Conservation (phyloP, 139 green algal genomes). For the Ettlia oleoabundans region DNA sequence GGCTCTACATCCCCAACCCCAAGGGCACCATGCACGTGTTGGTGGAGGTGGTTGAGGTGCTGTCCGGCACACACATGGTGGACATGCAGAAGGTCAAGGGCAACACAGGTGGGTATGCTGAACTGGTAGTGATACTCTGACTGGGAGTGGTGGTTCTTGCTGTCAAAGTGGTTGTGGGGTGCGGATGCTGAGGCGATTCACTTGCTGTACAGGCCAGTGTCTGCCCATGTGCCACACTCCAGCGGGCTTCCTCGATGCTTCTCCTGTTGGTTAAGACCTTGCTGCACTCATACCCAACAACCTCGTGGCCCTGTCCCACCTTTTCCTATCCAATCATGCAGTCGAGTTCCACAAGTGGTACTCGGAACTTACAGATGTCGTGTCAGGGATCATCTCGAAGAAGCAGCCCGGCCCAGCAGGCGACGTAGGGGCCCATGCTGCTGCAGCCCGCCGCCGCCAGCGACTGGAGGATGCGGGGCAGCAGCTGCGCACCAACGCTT, state of each 20-base stretch:
- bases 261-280: too few species aligned
- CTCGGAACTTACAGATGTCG: constrained; percentile 31
- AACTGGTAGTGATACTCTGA: too few species aligned
- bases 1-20: constrained; percentile 40
- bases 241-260: too few species aligned
- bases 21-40: constrained; percentile 27
- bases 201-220: background rate
- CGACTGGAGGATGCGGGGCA: background rate
- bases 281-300: too few species aligned
- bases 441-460: background rate
- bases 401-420: background rate
- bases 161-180: background rate
- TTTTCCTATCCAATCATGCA: constrained; percentile 7
- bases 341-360: constrained; percentile 63
- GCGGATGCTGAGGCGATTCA: too few species aligned
- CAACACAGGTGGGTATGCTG: constrained; percentile 27
- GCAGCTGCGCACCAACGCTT: constrained; percentile 32
- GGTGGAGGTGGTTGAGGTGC: constrained; percentile 46
- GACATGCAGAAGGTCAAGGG: constrained; percentile 49
- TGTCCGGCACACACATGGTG: constrained; percentile 46
- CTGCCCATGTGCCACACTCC: too few species aligned
- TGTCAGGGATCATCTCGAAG: constrained; percentile 35
- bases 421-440: background rate
- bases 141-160: background rate
- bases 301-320: background rate